A percentile compares a stretch with the other conserved stretches of the same genome.
Conservation (phyloP, 2,329 filamentous ascomycete genomes). For the Leptographium procerum region DNA sequence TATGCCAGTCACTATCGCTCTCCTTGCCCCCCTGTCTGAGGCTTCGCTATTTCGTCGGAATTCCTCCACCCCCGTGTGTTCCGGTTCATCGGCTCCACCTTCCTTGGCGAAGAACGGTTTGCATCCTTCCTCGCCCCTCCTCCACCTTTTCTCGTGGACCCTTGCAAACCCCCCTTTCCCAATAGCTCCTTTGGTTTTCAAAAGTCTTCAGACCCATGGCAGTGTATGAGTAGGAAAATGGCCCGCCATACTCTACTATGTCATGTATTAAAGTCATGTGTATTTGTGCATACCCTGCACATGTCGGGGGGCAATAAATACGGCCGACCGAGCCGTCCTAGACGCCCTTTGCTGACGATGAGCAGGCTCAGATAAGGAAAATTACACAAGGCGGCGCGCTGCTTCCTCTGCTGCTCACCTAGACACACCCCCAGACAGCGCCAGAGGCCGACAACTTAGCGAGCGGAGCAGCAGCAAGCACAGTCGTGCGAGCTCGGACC, state of each 20-base stretch:
- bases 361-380: slow-evolving; percentile 30
- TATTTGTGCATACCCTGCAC: not conserved
- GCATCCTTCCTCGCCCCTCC: not conserved
- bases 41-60: not conserved
- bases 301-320: not conserved
- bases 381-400: slow-evolving; percentile 39
- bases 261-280: not conserved
- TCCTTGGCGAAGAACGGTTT: not conserved
- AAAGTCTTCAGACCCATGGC: not conserved
- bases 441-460: slow-evolving; percentile 41
- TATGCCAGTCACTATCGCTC: slow-evolving; percentile 31
- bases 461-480: slow-evolving; percentile 47
- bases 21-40: not conserved
- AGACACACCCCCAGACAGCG: slow-evolving; percentile 39
- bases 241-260: not conserved
- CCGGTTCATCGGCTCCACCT: not conserved
- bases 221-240: not conserved
- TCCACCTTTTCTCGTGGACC: not conserved
- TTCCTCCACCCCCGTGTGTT: not conserved
- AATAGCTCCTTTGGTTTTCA: not conserved
- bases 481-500: slow-evolving; percentile 60
- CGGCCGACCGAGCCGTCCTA: not conserved
- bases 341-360: not conserved
- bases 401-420: slow-evolving; percentile 53
- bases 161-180: not conserved